Evolutionary conservation across 306 rosid genomes (phyloP), one percentile per base, ranked within the genome.

Genomic region (Malus orientalis): DNA sequence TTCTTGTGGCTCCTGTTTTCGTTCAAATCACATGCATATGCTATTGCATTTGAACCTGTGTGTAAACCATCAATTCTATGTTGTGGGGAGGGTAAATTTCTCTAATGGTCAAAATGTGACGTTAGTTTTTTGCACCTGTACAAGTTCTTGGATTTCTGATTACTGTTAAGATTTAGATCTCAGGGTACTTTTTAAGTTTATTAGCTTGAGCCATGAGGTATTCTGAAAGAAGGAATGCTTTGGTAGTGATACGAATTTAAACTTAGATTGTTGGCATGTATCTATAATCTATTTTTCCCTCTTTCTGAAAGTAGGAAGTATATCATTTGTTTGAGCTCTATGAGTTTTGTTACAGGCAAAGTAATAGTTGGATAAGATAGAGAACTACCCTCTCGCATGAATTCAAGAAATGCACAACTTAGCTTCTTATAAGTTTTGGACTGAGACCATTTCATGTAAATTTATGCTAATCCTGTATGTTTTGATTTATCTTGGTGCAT

Each of bases 1-100:
- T 69, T 74, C 70, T 72, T 76, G 58, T 45, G 12, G 23, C 25
- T 75, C 22, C n/a, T 62, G 62, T 69, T 57, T 44, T 78, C 53
- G 32, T 58, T 64, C 18, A 72, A 61, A 11, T 67, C 73, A 66
- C 74, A 32, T 38, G 20, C 57, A 22, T 80, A 44, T 54, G 40
- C 51, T 5, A 23, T 11, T 68, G 20, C 8, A 11, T 18, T 38
- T 7, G 10, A 38, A 38, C 42, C 9, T 38, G 33, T 22, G 54
- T 55, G 53, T 45, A 9, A 29, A 59, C 32, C 6, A 38, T 73
- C 19, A 13, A 4, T 13, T 36, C 11, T 33, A 20, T 71, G 25
- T 20, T 53, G 12, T 11, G 63, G 67, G 18, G 25, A 55, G 65
- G 66, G 66, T 55, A 15, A 49, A 49, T 49, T 4, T 49, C 3